Evolutionary conservation across 176 grass and related monocot genomes (phyloP), one percentile per base, ranked within the genome.

Genomic region (Avena sativa): DNA sequence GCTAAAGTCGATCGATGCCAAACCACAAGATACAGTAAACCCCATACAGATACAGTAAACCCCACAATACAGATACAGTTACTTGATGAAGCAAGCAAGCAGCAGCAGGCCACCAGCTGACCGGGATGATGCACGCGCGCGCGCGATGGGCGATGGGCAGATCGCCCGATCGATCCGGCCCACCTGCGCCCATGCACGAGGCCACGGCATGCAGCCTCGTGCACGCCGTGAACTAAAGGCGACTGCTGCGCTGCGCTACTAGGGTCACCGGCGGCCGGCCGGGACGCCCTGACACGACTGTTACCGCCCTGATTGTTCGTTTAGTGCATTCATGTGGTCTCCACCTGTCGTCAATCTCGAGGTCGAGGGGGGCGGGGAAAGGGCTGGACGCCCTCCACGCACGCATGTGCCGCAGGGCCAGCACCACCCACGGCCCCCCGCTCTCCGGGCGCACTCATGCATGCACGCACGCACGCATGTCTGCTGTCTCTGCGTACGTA

Each of bases 191-290:
- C 25, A 65, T 30, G 79, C 57, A 62, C 15, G 78, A 13, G 30
- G n/a, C 12, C 36, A 60, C 20, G 55, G 6, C 75, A 46, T 46
- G 69, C 38, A 59, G 8, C 26, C 40, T 9, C 51, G n/a, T 62
- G 70, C 71, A 76, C 60, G 83, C 57, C 43, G 8, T 51, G 16
- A 49, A 51, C 25, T 21, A 64, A 84, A 84, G 83, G 71, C 25
- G 71, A 34, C 47, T 20, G 58, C 40, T 43, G 40, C 40, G 40
- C 40, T 43, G 40, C 40, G 6, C 40, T 43, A 6, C 40, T 28
- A 28, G 28, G 40, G 40, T 43, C 40, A 43, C 40, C 40, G 40
- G 6, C 5, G 40, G 40, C 40, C 40, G 40, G 40, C 40, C 40
- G 40, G 40, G 40, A 43, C 40, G 40, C 40, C 40, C 40, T 43